Conservation (phyloP, 2,329 filamentous ascomycete genomes). For the Emergomyces orientalis region DNA sequence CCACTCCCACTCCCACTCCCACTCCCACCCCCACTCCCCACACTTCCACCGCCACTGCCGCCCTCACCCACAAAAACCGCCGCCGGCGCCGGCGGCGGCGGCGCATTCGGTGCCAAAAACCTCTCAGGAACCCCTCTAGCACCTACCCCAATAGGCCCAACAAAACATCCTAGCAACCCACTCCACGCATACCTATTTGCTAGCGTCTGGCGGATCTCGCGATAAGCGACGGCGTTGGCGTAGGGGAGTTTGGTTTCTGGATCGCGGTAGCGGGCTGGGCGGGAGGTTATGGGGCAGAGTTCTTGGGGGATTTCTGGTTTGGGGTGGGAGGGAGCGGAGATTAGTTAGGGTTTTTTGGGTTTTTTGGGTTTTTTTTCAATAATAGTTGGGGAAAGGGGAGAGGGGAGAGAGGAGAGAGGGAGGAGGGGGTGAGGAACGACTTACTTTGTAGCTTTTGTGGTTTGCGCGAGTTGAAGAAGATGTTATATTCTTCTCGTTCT, state of each 20-base stretch:
- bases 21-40: neutral
- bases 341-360: neutral
- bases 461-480: conserved; percentile 48
- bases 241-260: conserved; percentile 76
- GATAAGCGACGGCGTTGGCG: conserved; percentile 66
- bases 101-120: conserved; percentile 44
- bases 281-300: conserved; percentile 73
- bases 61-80: conserved; percentile 8
- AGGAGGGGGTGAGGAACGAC: conserved; percentile 12
- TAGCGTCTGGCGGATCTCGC: conserved; percentile 64
- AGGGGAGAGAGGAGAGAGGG: conserved; percentile 1
- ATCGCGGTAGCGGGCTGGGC: conserved; percentile 73
- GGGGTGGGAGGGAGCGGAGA: neutral
- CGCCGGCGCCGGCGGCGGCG: conserved; percentile 12
- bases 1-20: neutral
- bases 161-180: conserved; percentile 68
- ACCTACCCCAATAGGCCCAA: conserved; percentile 52
- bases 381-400: neutral
- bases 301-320: conserved; percentile 37
- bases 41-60: neutral
- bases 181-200: conserved; percentile 76
- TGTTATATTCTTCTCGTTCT: conserved; percentile 42
- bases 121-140: conserved; percentile 72
- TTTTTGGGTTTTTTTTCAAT: neutral
- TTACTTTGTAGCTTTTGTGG: conserved; percentile 40